These are phyloP conservation scores for Sindora glabra DNA, from an alignment of 306 rosid species.

Conservation along the genomic window DNA sequence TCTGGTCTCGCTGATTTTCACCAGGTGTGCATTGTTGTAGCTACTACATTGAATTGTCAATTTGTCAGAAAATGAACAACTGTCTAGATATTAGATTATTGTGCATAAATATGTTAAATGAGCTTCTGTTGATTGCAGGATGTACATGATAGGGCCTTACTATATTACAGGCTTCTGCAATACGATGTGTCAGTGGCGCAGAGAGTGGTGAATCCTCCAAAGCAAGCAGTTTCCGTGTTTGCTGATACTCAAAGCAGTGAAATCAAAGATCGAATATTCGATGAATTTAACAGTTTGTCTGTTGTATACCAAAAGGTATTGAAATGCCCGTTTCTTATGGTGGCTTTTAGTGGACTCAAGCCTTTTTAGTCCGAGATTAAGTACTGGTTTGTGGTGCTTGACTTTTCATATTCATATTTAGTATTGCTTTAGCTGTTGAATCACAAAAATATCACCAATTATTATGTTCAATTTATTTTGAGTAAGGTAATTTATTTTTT, in stretches of 20 bases:
- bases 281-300: conserved; percentile 93
- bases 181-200: conserved; percentile 69
- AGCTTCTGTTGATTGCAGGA: conserved; percentile 62
- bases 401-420: too few relatives aligned
- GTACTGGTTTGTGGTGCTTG: too few relatives aligned
- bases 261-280: conserved; percentile 94
- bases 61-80: conserved; percentile 9
- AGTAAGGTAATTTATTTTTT: too few relatives aligned
- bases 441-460: too few relatives aligned
- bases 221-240: conserved; percentile 98
- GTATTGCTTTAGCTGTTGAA: too few relatives aligned
- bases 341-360: too few relatives aligned
- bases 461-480: too few relatives aligned
- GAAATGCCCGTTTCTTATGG: not conserved
- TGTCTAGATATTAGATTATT: not conserved
- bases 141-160: conserved; percentile 92
- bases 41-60: not conserved
- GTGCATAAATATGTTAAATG: conserved; percentile 25
- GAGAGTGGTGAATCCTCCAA: conserved; percentile 89
- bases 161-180: conserved; percentile 95
- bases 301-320: conserved; percentile 91
- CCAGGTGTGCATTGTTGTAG: conserved; percentile 58
- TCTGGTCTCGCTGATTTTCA: conserved; percentile 93
- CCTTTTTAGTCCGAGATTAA: too few relatives aligned
- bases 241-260: conserved; percentile 98